Evolutionary conservation across 108 stramenopile species (phyloP).

Genomic region (Stephanodiscus minutulus): DNA sequence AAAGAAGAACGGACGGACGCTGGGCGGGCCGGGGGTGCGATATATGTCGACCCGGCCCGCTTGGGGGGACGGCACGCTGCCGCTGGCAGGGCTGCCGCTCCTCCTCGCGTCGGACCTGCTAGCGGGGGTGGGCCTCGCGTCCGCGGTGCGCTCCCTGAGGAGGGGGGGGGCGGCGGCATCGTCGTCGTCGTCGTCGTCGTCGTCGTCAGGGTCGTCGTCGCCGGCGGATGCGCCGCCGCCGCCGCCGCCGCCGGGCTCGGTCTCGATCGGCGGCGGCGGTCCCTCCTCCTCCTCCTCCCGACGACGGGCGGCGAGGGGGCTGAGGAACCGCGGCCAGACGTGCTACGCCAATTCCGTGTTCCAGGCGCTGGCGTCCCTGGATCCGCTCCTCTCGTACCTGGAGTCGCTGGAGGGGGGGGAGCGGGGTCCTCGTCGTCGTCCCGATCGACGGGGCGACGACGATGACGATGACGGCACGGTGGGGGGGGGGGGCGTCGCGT

Average conservation of each 20-base stretch:
- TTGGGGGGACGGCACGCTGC: too few relatives aligned
- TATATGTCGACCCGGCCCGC: too few relatives aligned
- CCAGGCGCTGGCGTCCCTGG: slow-evolving; percentile 75
- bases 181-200: not conserved
- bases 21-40: too few relatives aligned
- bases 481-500: slow-evolving; percentile 17
- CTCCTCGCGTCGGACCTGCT: slow-evolving; percentile 6
- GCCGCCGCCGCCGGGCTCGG: not conserved
- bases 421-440: not conserved
- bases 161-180: not conserved
- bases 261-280: not conserved
- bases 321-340: slow-evolving; percentile 79
- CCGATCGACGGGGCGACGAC: not conserved
- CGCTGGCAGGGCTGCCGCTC: not conserved
- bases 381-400: slow-evolving; percentile 58
- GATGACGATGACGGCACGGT: not conserved
- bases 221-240: not conserved
- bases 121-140: not conserved
- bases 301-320: slow-evolving; percentile 34
- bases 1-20: too few relatives aligned
- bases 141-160: not conserved
- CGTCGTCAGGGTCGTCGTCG: too few relatives aligned
- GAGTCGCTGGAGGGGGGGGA: slow-evolving; percentile 32
- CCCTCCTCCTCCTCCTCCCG: too few relatives aligned
- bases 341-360: slow-evolving; percentile 82